Evolutionary conservation across 1,284 basidiomycete species (phyloP), one percentile per base, ranked within the genome.

Genomic region (Cyathus olla): DNA sequence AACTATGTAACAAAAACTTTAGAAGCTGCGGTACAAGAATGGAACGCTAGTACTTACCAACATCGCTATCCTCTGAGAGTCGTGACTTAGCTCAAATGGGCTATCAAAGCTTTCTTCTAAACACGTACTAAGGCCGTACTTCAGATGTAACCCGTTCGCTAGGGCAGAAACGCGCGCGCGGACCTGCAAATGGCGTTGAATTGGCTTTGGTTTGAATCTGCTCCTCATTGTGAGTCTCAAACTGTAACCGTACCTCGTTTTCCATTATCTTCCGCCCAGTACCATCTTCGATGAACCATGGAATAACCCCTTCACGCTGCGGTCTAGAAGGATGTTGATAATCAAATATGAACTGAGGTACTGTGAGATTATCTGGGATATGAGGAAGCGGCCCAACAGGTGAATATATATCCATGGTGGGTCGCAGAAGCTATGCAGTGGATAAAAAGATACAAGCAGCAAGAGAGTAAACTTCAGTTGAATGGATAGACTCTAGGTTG

Each of bases 261-360:
- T 80, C 78, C 6, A 73, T 73, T 13, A 86, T 62, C 22, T 69
- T 70, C 57, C 80, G 76, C 11, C 89, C 90, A 1, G 86, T 86
- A 24, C 77, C 77, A 61, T 91, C 89, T 21, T 92, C 89, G 57
- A 92, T 83, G 37, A 92, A 72, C 85, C 89, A 92, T 4, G 89
- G 83, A 35, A 72, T 67, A 28, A 65, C 75, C n/a, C 68, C 64
- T 21, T 63, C 70, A 50, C 80, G 79, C 15, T 75, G 67, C 11
- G 88, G 87, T 57, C 83, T 77, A 26, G 73, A 72, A 17, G 85
- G 80, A 63, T 91, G 87, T 11, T 81, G 69, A 24, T 67, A 71
- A 70, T 91, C 90, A 37, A 93, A 83, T 49, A 91, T 81, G 73
- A 93, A 93, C 73, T 93, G 91, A 6, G 83, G 81, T 15, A 92